Percentiles rank a stretch among this genome's conserved stretches.
These are phyloP conservation scores for Pyrenula aspistea DNA, from an alignment of 495 filamentous ascomycete species.

Conservation along the genomic window DNA sequence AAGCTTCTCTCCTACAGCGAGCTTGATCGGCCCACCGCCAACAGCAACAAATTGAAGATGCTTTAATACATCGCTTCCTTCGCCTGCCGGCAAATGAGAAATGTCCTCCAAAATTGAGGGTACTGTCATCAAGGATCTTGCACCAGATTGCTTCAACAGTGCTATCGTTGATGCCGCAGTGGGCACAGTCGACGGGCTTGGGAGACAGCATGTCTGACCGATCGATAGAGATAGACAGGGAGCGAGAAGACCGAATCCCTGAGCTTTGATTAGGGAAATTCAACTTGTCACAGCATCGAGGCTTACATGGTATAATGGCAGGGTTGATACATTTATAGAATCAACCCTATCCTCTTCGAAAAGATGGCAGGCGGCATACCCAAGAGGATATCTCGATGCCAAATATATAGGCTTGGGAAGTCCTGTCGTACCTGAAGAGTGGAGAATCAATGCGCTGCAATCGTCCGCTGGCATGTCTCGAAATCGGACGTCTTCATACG, in stretches of 20 bases:
- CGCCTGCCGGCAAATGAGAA: constrained; percentile 8
- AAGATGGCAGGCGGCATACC: constrained; percentile 21
- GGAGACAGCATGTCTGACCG: constrained; percentile 27
- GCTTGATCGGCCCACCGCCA: constrained; percentile 27
- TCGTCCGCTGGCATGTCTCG: constrained; percentile 17
- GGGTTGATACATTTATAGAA: constrained; percentile 29
- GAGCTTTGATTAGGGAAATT: constrained; percentile 1
- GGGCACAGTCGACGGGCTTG: constrained; percentile 3
- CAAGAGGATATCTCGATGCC: constrained; percentile 27
- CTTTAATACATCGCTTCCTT: constrained; percentile 12
- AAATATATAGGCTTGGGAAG: constrained; percentile 32
- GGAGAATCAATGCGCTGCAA: constrained; percentile 26
- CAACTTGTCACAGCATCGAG: neutral
- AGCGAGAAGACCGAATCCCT: constrained; percentile 28
- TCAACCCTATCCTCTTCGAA: constrained; percentile 20
- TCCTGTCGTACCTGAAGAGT: constrained; percentile 35
- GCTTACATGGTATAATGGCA: constrained; percentile 26
- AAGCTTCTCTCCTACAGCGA: constrained; percentile 10
- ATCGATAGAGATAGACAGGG: constrained; percentile 23
- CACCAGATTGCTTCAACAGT: constrained; percentile 12
- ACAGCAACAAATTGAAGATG: constrained; percentile 27
- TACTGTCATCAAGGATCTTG: constrained; percentile 29
- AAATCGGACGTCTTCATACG: too few relatives aligned
- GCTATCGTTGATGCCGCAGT: constrained; percentile 10
- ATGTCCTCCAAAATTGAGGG: constrained; percentile 35